A percentile compares a stretch with the other conserved stretches of the same genome.
Evolutionary conservation across 768 basidiomycete genomes (phyloP).

Genomic region (Hortiboletus flavorubellus): DNA sequence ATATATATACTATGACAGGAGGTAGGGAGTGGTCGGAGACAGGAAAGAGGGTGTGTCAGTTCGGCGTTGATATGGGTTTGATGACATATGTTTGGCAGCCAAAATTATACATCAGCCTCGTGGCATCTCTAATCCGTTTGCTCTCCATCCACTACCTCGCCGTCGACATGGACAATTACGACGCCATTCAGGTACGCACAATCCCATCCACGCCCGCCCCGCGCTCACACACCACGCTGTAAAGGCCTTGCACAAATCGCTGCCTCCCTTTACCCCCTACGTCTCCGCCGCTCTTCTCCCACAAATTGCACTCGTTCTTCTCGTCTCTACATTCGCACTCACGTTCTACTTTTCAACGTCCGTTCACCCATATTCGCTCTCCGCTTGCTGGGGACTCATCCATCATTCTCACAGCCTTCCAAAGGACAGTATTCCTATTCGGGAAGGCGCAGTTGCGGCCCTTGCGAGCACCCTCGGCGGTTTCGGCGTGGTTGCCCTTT

Average conservation of each 20-base stretch:
- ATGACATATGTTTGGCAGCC: slow-evolving; percentile 61
- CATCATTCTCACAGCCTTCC: slow-evolving; percentile 55
- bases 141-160: neutral
- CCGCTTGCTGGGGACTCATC: slow-evolving; percentile 1
- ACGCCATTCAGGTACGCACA: slow-evolving; percentile 47
- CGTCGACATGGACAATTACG: slow-evolving; percentile 52
- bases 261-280: slow-evolving; percentile 70
- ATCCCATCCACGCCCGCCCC: neutral
- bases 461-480: slow-evolving; percentile 79
- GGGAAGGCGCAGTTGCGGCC: slow-evolving; percentile 68
- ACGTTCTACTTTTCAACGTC: slow-evolving; percentile 91
- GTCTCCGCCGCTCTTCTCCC: slow-evolving; percentile 69
- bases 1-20: slow-evolving; percentile 7
- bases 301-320: slow-evolving; percentile 68
- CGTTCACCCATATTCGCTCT: slow-evolving; percentile 26
- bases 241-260: slow-evolving; percentile 59
- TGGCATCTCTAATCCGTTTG: neutral
- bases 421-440: slow-evolving; percentile 60
- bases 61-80: slow-evolving; percentile 42
- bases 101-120: slow-evolving; percentile 42
- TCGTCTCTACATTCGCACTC: slow-evolving; percentile 74
- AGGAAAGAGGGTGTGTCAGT: slow-evolving; percentile 6
- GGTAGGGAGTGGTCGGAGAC: slow-evolving; percentile 18
- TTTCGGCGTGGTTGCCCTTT: slow-evolving; percentile 86
- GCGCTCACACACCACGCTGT: slow-evolving; percentile 4